phyloP scores from a whole-genome alignment of 208 protist genomes.

The Trypanosoma congolense region DNA sequence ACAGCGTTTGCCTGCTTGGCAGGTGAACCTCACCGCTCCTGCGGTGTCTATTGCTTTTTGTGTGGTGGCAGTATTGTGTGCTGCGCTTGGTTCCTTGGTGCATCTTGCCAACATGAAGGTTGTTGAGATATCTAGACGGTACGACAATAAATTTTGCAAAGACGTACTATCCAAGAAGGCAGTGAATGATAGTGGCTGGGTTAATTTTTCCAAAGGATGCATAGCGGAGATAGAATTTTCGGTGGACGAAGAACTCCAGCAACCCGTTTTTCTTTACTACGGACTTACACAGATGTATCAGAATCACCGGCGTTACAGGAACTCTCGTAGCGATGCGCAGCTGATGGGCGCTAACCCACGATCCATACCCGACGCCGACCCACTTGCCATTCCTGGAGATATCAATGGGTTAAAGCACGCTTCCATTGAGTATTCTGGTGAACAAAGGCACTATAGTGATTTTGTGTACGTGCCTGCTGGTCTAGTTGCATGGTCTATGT shows the following conservation, averaged over 20 bases:
- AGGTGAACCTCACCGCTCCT: constrained; percentile 93
- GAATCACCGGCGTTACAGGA: constrained; percentile 95
- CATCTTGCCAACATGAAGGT: constrained; percentile 63
- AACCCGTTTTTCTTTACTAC: constrained; percentile 97
- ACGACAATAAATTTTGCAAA: constrained; percentile 46
- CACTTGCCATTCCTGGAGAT: constrained; percentile 57
- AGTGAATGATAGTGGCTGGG: constrained; percentile 40
- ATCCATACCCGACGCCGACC: constrained; percentile 33
- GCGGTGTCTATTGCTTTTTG: constrained; percentile 90
- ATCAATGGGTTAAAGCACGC: constrained; percentile 25
- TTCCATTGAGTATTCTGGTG: constrained; percentile 12
- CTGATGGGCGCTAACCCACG: constrained; percentile 43
- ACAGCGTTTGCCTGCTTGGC: constrained; percentile 95
- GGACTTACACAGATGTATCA: constrained; percentile 97
- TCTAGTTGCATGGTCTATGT: constrained; percentile 95
- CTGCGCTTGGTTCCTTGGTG: constrained; percentile 88
- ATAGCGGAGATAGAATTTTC: constrained; percentile 50
- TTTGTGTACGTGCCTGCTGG: constrained; percentile 94
- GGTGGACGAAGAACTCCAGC: constrained; percentile 54
- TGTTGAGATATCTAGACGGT: constrained; percentile 59
- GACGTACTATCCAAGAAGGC: no score
- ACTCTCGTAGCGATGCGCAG: constrained; percentile 70
- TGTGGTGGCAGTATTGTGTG: constrained; percentile 87
- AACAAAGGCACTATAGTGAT: constrained; percentile 35
- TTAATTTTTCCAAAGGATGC: constrained; percentile 46